These are phyloP conservation scores for Daedaleopsis nitida DNA, from an alignment of 768 basidiomycete genomes.

Conservation along the genomic window DNA sequence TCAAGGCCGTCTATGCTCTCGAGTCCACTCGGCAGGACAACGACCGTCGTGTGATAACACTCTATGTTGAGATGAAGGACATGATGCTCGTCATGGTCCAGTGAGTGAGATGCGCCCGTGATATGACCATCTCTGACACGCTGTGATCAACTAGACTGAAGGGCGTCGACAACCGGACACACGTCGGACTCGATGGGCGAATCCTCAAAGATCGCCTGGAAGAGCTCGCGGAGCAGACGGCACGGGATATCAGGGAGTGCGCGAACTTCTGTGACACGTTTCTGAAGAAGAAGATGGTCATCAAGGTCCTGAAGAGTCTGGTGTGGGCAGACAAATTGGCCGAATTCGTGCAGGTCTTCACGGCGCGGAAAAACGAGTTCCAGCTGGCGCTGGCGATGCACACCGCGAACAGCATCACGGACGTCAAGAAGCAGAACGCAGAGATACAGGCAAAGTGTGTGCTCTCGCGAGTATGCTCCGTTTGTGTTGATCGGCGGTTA, in stretches of 20 bases:
- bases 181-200: conserved; percentile 34
- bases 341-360: conserved; percentile 25
- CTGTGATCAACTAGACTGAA: not conserved
- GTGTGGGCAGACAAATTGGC: conserved; percentile 33
- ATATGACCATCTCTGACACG: too few relatives aligned
- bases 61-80: conserved; percentile 53
- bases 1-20: conserved; percentile 48
- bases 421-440: conserved; percentile 22
- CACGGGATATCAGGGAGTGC: conserved; percentile 34
- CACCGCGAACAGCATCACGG: conserved; percentile 18
- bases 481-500: too few relatives aligned
- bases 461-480: not conserved
- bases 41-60: conserved; percentile 45
- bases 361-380: conserved; percentile 28
- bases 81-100: conserved; percentile 49
- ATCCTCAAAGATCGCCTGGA: conserved; percentile 37
- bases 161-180: not conserved
- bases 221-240: conserved; percentile 28
- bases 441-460: conserved; percentile 19
- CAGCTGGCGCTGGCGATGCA: conserved; percentile 33
- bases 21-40: conserved; percentile 51
- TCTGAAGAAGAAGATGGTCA: conserved; percentile 32
- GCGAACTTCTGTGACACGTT: conserved; percentile 37
- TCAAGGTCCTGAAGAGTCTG: conserved; percentile 31
- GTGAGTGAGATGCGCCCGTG: conserved; percentile 35